These are phyloP conservation scores for Pyrenula aspistea DNA, from an alignment of 495 filamentous ascomycete genomes.

Conservation along the genomic window DNA sequence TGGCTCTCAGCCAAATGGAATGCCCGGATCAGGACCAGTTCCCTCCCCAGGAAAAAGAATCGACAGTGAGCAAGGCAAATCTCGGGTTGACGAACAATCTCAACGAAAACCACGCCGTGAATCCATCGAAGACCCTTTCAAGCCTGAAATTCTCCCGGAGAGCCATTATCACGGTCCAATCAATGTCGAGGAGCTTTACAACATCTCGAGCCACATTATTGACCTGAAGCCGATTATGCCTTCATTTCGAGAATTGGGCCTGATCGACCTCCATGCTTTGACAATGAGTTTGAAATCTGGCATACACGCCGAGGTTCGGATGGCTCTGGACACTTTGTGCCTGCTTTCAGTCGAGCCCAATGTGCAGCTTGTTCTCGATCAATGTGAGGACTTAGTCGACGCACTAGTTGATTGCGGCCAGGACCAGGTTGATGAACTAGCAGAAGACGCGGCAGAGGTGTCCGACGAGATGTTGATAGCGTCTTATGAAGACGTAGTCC, in stretches of 20 bases:
- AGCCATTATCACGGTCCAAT: constrained; percentile 53
- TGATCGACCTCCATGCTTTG: constrained; percentile 84
- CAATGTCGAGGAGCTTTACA: constrained; percentile 44
- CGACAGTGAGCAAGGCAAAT: constrained; percentile 6
- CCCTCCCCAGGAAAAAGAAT: constrained; percentile 32
- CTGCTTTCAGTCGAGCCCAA: constrained; percentile 54
- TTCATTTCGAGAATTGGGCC: constrained; percentile 61
- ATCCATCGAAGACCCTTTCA: constrained; percentile 30
- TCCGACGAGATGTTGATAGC: constrained; percentile 70
- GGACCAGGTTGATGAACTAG: constrained; percentile 68
- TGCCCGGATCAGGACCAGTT: constrained; percentile 19
- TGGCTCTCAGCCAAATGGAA: constrained; percentile 17
- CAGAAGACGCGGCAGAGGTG: constrained; percentile 67
- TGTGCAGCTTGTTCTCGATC: constrained; percentile 50
- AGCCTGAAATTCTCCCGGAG: constrained; percentile 46
- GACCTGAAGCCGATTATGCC: constrained; percentile 62
- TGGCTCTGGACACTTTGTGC: constrained; percentile 76
- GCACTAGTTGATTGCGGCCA: constrained; percentile 82
- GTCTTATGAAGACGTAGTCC: constrained; percentile 78
- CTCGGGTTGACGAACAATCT: constrained; percentile 21
- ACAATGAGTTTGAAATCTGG: constrained; percentile 88
- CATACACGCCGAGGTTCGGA: constrained; percentile 72
- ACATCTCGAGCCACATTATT: constrained; percentile 50
- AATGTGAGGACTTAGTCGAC: constrained; percentile 82
- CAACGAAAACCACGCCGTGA: constrained; percentile 34